Evolutionary conservation across 1,139 yeast genomes (phyloP), one percentile per base, ranked within the genome.

Genomic region (Yamadazyma triangularis): DNA sequence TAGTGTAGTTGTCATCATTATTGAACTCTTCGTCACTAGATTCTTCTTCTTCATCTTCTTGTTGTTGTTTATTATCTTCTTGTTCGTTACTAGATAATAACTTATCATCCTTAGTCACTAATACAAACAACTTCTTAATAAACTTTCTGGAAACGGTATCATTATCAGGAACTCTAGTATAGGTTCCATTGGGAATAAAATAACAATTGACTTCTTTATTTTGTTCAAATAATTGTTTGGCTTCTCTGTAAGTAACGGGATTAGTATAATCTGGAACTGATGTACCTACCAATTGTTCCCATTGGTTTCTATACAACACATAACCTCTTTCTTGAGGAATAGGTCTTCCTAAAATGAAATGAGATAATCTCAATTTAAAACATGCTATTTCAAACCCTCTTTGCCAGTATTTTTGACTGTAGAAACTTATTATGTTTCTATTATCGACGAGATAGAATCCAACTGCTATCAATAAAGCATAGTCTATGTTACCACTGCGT

Each of bases 161-260:
- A 39, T 75, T 73, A 36, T 77, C 82, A 1, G 98, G 98, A 0
- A 89, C 98, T 32, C 98, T 73, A 23, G 88, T 77, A 48, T 75
- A 82, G 28, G 65, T 64, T 2, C 99, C 98, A 56, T 86, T 80
- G 1, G 87, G 87, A 2, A 81, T 73, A 50, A 83, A 84, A 30
- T 60, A 64, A 2, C 82, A 77, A 24, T 60, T 59, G 0, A 65
- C 51, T 3, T 50, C 38, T 1, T 66, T 57, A 33, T 72, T 53
- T 7, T 60, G 58, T 13, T 52, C 45, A 44, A 82, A 80, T 5
- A 64, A 51, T 7, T 44, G 48, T 9, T 44, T 37, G 0, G 85
- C 79, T 32, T 72, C 74, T 10, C 59, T 53, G 21, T 60, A 48
- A 1, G 79, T 63, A 16, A 74, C 73, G 3, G 94, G 94, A 4